Evolutionary conservation across 2,329 filamentous ascomycete genomes (phyloP), one percentile per base, ranked within the genome.

Genomic region (Nothomitra cinnamomea): DNA sequence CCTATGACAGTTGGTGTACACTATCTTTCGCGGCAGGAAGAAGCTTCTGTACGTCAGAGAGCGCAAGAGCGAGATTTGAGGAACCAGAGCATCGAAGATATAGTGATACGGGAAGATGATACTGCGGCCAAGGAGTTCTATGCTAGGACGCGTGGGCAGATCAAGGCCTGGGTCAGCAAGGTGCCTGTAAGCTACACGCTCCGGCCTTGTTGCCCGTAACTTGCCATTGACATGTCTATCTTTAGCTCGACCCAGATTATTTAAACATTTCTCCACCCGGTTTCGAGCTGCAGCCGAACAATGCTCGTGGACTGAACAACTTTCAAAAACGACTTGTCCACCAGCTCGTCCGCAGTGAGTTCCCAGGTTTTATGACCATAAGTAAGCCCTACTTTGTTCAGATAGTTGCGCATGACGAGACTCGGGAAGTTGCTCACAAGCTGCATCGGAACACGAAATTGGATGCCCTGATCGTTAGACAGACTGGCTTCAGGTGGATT

Each of bases 291-390:
- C 57, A 57, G 54, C 57, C 59, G 32, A 28, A 55, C 21, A 55
- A 13, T 21, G 25, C 19, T 38, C 32, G 48, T 17, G 63, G 66
- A 50, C 61, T 81, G 24, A 78, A 72, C 56, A 70, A 72, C 0
- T 83, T 77, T 59, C 80, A 85, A 61, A 78, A 80, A 62, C 72
- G 78, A 35, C 69, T 85, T 4, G 72, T 85, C 0, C 77, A 85
- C 60, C 80, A 84, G 59, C 68, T 83, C 12, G 72, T 85, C n/a
- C 72, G 78, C 12, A 73, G 72, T 13, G 80, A 84, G 58, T 85
- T 72, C 54, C 68, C 69, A 28, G 58, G 56, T 21, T 58, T 72
- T 45, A 66, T 66, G 32, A 66, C 69, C 2, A 61, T 67, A 12
- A 62, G 65, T 12, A 65, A 63, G 53, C 56, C 61, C 7, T 60